phyloP scores from a whole-genome alignment of 371 early-diverging fungal species.

The Entomophthora muscae region DNA sequence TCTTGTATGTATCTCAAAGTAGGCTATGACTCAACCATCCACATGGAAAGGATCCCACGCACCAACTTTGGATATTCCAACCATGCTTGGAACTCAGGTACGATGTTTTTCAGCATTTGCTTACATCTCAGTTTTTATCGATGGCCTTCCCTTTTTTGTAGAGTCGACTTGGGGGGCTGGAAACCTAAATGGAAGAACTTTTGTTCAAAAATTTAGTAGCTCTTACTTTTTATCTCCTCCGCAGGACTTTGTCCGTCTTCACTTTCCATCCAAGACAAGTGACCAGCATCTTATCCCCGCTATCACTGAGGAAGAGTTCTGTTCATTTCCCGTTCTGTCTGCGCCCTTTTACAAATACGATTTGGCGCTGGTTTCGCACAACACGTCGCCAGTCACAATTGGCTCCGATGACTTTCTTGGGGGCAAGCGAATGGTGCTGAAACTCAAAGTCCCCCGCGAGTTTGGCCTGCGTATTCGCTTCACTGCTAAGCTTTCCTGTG shows the following conservation, averaged over 20 bases:
- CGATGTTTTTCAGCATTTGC: not conserved
- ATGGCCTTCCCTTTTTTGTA: not conserved
- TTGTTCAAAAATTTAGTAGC: not conserved
- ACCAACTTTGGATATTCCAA: not conserved
- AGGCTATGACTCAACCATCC: not conserved
- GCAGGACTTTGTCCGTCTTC: not conserved
- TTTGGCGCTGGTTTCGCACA: not conserved
- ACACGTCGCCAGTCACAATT: not conserved
- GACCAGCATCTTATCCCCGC: not conserved
- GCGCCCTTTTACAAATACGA: not conserved
- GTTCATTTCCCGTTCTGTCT: not conserved
- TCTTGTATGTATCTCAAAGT: not conserved
- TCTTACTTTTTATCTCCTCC: not conserved
- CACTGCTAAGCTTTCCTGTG: not conserved
- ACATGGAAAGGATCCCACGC: not conserved
- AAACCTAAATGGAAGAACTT: not conserved
- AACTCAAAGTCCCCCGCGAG: not conserved
- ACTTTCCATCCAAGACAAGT: not conserved
- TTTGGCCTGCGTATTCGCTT: not conserved
- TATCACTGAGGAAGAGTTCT: not conserved
- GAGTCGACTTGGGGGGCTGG: not conserved
- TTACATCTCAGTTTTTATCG: not conserved
- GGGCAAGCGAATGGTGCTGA: not conserved
- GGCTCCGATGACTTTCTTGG: not conserved
- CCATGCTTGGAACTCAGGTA: not conserved